Base-by-base conservation (phyloP, 805 yeast genomes). In the Komagataella pseudopastoris region DNA sequence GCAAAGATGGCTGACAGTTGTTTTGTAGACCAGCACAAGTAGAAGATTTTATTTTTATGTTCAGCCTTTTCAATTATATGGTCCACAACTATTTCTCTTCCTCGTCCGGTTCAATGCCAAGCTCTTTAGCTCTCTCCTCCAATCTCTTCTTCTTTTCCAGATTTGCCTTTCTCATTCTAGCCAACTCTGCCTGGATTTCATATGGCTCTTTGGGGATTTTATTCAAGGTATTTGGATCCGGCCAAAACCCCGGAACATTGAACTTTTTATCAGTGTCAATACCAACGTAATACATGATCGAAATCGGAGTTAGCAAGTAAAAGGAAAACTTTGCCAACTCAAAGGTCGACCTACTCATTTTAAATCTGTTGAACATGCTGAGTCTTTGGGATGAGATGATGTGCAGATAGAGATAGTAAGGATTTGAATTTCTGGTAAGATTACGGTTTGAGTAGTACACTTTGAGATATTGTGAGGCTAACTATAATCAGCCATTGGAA, bases 201-300 rank as follows among this genome's bases (percentile, higher is more conserved):
- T 84, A 86, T 2, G 89, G 89, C 61, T 90, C 96, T 61, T 89
- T 90, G 2, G 98, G 98, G 43, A 90, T 83, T 67, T 87, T 84
- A 63, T 90, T 89, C 58, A 88, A 74, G 2, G 96, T 85, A 46
- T 85, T 85, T 46, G 96, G 96, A 64, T 89, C 97, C 2, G 98
- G 98, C 96, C 96, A 89, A 68, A 88, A 90, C 18, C 96, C 96
- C 6, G 95, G 95, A 49, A 89, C 82, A 62, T 88, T 87, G 65
- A 90, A 81, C 70, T 88, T 90, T 59, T 74, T 78, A 65, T 90
- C 96, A 1, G 97, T 85, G 59, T 90, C 90, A 45, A 85, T 77
- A 63, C 98, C 97, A 47, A 88, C 90, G 59, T 85, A 90, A 67
- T 88, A 84, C 98, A 90, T 90, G 61, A 88, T 85, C n/a, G 79